Evolutionary conservation across 768 basidiomycete species (phyloP).

Genomic region (Nidularia pulvinata): DNA sequence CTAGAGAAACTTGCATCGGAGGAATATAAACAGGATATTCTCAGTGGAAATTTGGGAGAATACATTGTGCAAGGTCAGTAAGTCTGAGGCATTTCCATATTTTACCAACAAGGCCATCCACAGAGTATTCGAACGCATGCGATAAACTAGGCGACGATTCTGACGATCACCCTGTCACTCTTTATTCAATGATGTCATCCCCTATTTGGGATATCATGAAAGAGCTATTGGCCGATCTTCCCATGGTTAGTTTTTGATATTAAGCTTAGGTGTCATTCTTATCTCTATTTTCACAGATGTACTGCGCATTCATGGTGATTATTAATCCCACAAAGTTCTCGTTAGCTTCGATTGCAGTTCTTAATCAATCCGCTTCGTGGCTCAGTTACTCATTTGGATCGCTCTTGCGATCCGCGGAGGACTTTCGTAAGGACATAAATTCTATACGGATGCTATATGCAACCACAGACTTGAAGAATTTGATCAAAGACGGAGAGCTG

Average conservation of each 20-base stretch:
- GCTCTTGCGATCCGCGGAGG: constrained; percentile 12
- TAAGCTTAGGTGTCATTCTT: not conserved
- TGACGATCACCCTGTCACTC: constrained; percentile 15
- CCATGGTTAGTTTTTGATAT: constrained; percentile 20
- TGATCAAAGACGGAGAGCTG: constrained; percentile 19
- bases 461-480: constrained; percentile 12
- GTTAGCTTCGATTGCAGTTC: constrained; percentile 33
- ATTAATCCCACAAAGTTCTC: constrained; percentile 30
- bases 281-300: constrained; percentile 20
- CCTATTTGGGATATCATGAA: constrained; percentile 10
- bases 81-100: not conserved
- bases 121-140: constrained; percentile 26
- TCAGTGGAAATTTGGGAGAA: constrained; percentile 27
- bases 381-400: constrained; percentile 19
- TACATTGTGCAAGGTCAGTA: constrained; percentile 24
- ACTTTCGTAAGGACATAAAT: constrained; percentile 17
- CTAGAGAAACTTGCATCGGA: constrained; percentile 21
- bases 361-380: constrained; percentile 30
- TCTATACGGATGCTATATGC: constrained; percentile 29
- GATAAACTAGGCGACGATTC: constrained; percentile 14
- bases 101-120: not conserved
- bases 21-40: constrained; percentile 31
- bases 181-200: constrained; percentile 5
- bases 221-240: constrained; percentile 19
- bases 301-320: constrained; percentile 28